Evolutionary conservation across 768 basidiomycete genomes (phyloP).

Genomic region (Russula foetens): DNA sequence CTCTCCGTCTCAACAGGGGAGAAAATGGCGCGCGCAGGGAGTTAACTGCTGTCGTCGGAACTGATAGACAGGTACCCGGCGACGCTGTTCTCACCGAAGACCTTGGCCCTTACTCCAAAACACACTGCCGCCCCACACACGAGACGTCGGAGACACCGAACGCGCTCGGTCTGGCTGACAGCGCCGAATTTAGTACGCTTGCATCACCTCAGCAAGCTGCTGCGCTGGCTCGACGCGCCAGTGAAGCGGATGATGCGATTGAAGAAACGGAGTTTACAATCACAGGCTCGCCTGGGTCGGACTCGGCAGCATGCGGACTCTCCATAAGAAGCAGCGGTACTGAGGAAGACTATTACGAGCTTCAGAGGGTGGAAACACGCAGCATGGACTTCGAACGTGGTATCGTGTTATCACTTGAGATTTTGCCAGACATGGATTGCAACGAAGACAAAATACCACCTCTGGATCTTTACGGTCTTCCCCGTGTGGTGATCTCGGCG

Average conservation of each 20-base stretch:
- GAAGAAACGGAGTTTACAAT: not conserved
- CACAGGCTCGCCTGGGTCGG: constrained; percentile 1
- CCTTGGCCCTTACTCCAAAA: not conserved
- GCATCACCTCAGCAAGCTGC: constrained; percentile 7
- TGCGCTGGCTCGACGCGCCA: not conserved
- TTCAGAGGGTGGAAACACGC: not conserved
- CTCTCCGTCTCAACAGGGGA: not conserved
- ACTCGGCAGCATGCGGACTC: not conserved
- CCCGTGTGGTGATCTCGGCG: constrained; percentile 12
- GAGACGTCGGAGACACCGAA: not conserved
- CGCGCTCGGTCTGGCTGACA: not conserved
- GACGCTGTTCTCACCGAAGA: not conserved
- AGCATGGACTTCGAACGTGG: constrained; percentile 9
- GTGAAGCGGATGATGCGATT: not conserved
- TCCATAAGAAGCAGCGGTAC: constrained; percentile 6
- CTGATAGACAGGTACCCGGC: not conserved
- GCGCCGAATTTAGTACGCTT: not conserved
- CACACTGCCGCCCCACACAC: too few species aligned
- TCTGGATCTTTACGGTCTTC: constrained; percentile 1
- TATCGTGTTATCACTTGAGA: constrained; percentile 2
- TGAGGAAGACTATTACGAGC: constrained; percentile 7
- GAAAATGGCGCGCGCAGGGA: not conserved
- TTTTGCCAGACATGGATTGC: not conserved
- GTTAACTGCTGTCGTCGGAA: not conserved
- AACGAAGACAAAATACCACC: constrained; percentile 3